Conservation (phyloP, 768 basidiomycete genomes). For the Coprinopsis cinerea region DNA sequence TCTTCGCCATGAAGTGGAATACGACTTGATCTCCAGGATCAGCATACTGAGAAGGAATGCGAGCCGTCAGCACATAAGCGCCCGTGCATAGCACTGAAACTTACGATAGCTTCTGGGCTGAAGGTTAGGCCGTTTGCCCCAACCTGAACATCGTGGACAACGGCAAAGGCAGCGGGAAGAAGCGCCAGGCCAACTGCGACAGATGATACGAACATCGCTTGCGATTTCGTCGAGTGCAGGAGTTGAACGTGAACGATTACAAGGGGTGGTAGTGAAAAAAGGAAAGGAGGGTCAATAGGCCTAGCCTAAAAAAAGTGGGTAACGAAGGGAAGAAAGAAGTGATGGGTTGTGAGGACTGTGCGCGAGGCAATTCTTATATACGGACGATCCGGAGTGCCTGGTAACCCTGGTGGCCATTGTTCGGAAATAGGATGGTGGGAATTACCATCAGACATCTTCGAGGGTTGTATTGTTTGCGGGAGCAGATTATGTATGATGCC, state of each 20-base stretch:
- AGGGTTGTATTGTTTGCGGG: not conserved
- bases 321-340: slow-evolving; percentile 20
- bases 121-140: too few relatives aligned
- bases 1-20: slow-evolving; percentile 56
- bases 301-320: slow-evolving; percentile 19
- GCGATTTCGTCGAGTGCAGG: slow-evolving; percentile 26
- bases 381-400: not conserved
- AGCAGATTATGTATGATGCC: not conserved
- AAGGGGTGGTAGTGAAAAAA: too few relatives aligned
- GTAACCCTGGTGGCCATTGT: slow-evolving; percentile 1
- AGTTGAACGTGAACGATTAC: slow-evolving; percentile 23
- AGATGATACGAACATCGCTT: slow-evolving; percentile 39
- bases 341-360: slow-evolving; percentile 13
- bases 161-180: slow-evolving; percentile 43
- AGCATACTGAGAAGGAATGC: slow-evolving; percentile 22
- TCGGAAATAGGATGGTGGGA: too few relatives aligned
- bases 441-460: too few relatives aligned
- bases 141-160: slow-evolving; percentile 50
- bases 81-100: slow-evolving; percentile 12
- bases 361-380: slow-evolving; percentile 2
- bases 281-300: slow-evolving; percentile 21
- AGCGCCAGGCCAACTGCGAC: slow-evolving; percentile 44
- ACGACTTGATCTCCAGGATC: slow-evolving; percentile 56
- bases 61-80: not conserved
- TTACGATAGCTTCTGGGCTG: slow-evolving; percentile 52